A percentile compares a stretch with the other conserved stretches of the same genome.
Conservation (phyloP, 2,329 filamentous ascomycete genomes). For the Colletotrichum cordylinicola region DNA sequence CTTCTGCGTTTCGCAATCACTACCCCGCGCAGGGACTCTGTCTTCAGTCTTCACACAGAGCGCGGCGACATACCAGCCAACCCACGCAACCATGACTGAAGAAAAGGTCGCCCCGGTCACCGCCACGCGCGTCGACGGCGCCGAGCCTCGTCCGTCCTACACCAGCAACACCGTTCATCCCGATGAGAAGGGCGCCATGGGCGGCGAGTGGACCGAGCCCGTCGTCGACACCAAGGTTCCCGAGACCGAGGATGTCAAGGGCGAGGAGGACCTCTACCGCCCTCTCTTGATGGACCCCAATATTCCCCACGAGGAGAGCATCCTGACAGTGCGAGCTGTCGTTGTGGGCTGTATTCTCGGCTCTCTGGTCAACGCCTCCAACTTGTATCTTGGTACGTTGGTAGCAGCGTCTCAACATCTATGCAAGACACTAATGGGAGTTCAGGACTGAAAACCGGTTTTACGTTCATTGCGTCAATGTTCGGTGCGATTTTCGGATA, state of each 20-base stretch:
- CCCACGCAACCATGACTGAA: not conserved
- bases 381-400: conserved; percentile 55
- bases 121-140: not conserved
- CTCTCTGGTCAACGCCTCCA: conserved; percentile 66
- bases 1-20: not conserved
- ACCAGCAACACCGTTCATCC: not conserved
- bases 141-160: conserved; percentile 6
- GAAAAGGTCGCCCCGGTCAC: not conserved
- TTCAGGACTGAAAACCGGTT: conserved; percentile 55
- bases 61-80: not conserved
- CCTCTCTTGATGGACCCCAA: conserved; percentile 40
- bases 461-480: conserved; percentile 53
- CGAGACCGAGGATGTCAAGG: conserved; percentile 31
- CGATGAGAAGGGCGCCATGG: conserved; percentile 19
- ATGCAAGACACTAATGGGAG: not conserved
- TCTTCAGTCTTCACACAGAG: not conserved
- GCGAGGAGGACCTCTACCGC: conserved; percentile 44
- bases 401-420: not conserved
- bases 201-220: conserved; percentile 24
- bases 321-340: conserved; percentile 61
- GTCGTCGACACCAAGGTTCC: conserved; percentile 28
- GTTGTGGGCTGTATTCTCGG: conserved; percentile 61
- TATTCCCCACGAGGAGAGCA: conserved; percentile 47
- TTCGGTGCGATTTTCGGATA: conserved; percentile 65
- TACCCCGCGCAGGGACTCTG: not conserved